These are phyloP conservation scores for Dalechampia spathulata DNA, from an alignment of 441 rosid species.

Conservation along the genomic window DNA sequence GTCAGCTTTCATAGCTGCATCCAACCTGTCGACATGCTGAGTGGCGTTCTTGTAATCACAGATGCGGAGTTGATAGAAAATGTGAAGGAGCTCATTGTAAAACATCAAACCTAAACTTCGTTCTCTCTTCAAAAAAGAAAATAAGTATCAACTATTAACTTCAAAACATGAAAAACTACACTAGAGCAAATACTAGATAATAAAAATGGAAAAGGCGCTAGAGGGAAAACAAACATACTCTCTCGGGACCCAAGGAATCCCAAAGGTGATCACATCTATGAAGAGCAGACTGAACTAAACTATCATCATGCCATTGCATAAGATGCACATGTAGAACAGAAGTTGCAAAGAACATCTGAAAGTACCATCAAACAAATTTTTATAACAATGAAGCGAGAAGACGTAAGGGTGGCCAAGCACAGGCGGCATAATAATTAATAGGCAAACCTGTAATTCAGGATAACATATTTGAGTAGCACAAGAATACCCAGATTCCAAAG, in stretches of 20 bases:
- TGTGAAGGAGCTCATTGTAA: constrained; percentile 85
- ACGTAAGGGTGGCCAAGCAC: not conserved
- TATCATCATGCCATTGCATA: constrained; percentile 81
- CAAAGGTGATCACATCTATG: constrained; percentile 64
- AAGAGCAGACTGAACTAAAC: constrained; percentile 57
- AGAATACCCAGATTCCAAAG: constrained; percentile 55
- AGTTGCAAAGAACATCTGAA: constrained; percentile 88
- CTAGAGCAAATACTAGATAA: no score
- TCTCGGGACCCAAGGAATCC: constrained; percentile 59
- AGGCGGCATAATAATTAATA: not conserved
- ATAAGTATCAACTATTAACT: not conserved
- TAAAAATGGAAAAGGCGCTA: not conserved
- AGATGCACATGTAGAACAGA: constrained; percentile 84
- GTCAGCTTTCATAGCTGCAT: constrained; percentile 82
- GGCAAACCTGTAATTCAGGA: constrained; percentile 70
- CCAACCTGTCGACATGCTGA: constrained; percentile 79
- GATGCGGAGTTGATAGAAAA: constrained; percentile 73
- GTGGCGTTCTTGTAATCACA: constrained; percentile 88
- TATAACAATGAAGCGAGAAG: not conserved
- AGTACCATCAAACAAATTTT: no score
- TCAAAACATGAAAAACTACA: not conserved
- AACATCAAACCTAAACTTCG: constrained; percentile 71
- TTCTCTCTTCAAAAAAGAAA: constrained; percentile 36
- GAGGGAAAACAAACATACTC: constrained; percentile 33
- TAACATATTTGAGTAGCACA: constrained; percentile 53